Base-by-base conservation (phyloP, 306 rosid genomes). In the Lathyrus oleraceus region DNA sequence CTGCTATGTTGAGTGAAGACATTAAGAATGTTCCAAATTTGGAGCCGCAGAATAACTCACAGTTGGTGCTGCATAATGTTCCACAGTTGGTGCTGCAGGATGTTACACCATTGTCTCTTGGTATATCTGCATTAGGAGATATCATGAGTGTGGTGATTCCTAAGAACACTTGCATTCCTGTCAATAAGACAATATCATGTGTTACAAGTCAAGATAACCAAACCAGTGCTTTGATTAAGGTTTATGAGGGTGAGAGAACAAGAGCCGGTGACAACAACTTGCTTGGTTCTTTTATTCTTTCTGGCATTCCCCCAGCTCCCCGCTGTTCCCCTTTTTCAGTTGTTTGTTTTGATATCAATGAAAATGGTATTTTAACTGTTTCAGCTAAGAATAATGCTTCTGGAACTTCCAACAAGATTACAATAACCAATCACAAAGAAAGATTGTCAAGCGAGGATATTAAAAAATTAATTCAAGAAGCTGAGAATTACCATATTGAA, bases 21-120 rank as follows among this genome's bases (percentile, higher is more conserved):
- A 1, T 30, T n/a, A 59, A 8, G 0, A 59, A 59, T 30, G 40
- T 79, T 11, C 83, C 74, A 39, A 76, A 77, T 15, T 20, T 83
- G 17, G 36, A 73, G 27, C 64, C 84, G 6, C 64, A 61, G 28
- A 86, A 86, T 56, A 30, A 30, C 5, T 30, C 7, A 30, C 35
- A 30, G 7, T 30, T 30, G 35, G 35, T 30, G 6, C 35, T 30
- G 35, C 7, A 30, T 5, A 57, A 57, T 57, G 19, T 79, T 14
- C 83, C 73, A 44, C 73, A 76, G 23, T 20, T 86, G 19, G 38
- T 76, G 28, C 65, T 86, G 6, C 64, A 61, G 36, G 88, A 86
- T 56, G 88, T 84, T 5, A 81, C 83, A 1, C 88, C 91, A 0
- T 57, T 86, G 19, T 86, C 91, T 1, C 82, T 67, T 1, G 88